Evolutionary conservation across 495 filamentous ascomycete species (phyloP).

Genomic region (Antarctomyces pellizariae): DNA sequence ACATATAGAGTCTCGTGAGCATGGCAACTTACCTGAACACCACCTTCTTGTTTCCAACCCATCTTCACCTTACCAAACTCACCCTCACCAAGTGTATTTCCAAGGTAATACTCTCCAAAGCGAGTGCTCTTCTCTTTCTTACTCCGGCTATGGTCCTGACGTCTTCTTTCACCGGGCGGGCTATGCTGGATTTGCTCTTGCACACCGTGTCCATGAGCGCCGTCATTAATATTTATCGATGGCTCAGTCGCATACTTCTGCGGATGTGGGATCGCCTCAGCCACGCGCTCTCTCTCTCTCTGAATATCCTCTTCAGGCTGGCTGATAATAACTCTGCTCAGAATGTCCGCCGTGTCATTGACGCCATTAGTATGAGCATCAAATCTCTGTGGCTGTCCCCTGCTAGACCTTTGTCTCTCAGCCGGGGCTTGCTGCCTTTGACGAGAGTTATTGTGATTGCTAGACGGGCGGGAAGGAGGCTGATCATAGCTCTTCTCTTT

Average conservation of each 20-base stretch:
- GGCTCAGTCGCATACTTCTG: slow-evolving; percentile 25
- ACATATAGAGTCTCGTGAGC: background rate
- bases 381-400: slow-evolving; percentile 16
- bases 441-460: no score
- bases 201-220: slow-evolving; percentile 29
- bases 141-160: slow-evolving; percentile 46
- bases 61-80: slow-evolving; percentile 99
- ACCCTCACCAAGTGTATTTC: slow-evolving; percentile 91
- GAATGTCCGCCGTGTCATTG: no score
- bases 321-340: slow-evolving; percentile 55
- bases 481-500: no score
- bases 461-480: no score
- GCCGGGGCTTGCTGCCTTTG: no score
- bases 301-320: slow-evolving; percentile 60
- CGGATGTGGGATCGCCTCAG: slow-evolving; percentile 30
- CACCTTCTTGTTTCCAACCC: slow-evolving; percentile 94
- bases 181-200: no score
- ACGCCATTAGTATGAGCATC: no score
- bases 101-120: slow-evolving; percentile 87
- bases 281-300: slow-evolving; percentile 48
- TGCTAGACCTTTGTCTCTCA: no score
- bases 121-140: slow-evolving; percentile 50
- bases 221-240: slow-evolving; percentile 36
- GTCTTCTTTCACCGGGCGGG: slow-evolving; percentile 41
- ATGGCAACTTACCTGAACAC: slow-evolving; percentile 35